Evolutionary conservation across 768 basidiomycete genomes (phyloP), one percentile per base, ranked within the genome.

Genomic region (Naematelia aurantialba): DNA sequence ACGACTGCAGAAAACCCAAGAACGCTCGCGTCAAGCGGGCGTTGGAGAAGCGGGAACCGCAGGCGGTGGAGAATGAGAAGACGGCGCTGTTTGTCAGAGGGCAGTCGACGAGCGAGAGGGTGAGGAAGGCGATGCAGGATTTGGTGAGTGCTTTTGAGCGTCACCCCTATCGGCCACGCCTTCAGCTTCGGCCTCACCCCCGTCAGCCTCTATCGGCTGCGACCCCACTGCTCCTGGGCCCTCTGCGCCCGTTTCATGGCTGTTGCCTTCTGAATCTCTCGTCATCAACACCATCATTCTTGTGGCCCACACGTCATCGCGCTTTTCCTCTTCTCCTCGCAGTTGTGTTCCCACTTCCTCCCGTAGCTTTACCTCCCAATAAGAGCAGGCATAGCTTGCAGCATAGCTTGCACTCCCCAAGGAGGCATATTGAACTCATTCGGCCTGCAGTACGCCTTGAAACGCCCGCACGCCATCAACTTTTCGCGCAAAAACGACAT

Each of bases 11-110:
- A 70, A 97, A 94, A 81, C 91, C 96, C 21, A 90, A 89, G 81
- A 97, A 94, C 82, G 93, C 96, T 4, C 85, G 94, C 31, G 88
- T 89, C 13, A 99, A 98, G 79, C 83, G 96, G 60, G 93, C 84
- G 0, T 69, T 93, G 67, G 89, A 89, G 27, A 89, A 88, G 31
- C 83, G 92, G 11, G 87, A 87, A 69, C 85, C 96, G 0, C 93
- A 94, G 73, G 86, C 92, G 67, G 81, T 94, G 56, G 91, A 80
- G 67, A 75, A 89, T 72, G 82, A 85, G 31, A 85, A 92, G 66
- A 91, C 86, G 21, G 87, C 87, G 11, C 83, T 99, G 58, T 94
- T 99, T 75, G 91, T 96, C 24, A 84, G 87, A 63, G 91, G 93
- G 10, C 89, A 87, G 17, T 86, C 89, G 71, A 84, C 89, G 0